Evolutionary conservation across 2,329 filamentous ascomycete genomes (phyloP), one percentile per base, ranked within the genome.

Genomic region (Alternaria arbusti): DNA sequence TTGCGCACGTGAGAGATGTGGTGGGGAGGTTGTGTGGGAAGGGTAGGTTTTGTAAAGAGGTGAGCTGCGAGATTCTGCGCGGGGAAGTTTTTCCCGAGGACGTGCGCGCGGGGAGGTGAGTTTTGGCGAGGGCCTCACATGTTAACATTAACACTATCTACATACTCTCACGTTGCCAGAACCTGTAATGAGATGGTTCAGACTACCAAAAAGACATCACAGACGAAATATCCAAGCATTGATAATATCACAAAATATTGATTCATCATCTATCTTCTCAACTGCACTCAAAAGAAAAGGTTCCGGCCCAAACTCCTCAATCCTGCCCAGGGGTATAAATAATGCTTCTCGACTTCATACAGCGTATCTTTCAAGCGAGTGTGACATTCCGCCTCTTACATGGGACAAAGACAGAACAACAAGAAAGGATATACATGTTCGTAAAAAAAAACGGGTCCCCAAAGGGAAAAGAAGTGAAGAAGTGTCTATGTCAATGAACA

Each of bases 51-150:
- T 28, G 30, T 28, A 52, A 9, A 54, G 32, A 51, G 54, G 51
- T 62, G 28, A 54, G 49, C 51, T 65, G n/a, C 23, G 45, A 64
- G 49, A 26, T 54, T 62, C 58, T 63, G 69, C 68, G 73, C 59
- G 70, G 71, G 70, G 72, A 68, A 75, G 64, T 70, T 75, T 74
- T 74, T 70, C 65, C 63, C 68, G 71, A 66, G 64, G 59, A 58
- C 54, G 65, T 63, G 63, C 65, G 59, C 57, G 59, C 49, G 59
- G 50, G 50, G 63, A 61, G 49, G 49, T 50, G 57, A 65, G 26
- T 65, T 65, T 63, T 65, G 62, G 63, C 65, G 65, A 52, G 49
- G 20, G 3, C 4, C 32, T 4, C 1, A 36, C 15, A 36, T n/a
- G 32, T 36, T 36, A 0, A 28, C 26, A 22, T 51, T 1, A 23